phyloP scores from a whole-genome alignment of 2,329 filamentous ascomycete species.

The Clonostachys sp. region DNA sequence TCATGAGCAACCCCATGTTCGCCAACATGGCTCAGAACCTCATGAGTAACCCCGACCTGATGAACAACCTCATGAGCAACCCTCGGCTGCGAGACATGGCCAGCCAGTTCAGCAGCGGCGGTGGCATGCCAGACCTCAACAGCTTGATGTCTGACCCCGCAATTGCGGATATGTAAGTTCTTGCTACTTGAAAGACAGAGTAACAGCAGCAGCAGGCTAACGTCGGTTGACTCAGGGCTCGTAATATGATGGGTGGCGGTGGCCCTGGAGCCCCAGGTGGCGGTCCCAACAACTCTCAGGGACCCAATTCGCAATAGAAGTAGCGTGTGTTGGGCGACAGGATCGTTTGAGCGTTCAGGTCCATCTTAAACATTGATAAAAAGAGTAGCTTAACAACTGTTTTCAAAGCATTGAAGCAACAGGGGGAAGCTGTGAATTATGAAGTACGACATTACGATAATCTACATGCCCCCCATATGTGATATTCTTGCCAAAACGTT shows the following conservation, averaged over 20 bases:
- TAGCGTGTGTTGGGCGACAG: not conserved
- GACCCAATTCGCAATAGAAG: not conserved
- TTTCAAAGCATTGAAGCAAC: no score
- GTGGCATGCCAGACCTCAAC: constrained; percentile 85
- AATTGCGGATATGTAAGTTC: constrained; percentile 86
- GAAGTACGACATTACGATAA: no score
- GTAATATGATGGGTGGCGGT: constrained; percentile 39
- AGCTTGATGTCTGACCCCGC: constrained; percentile 87
- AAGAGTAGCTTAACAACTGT: no score
- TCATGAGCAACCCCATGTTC: constrained; percentile 99
- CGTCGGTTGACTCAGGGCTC: constrained; percentile 24
- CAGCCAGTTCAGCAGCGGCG: constrained; percentile 68
- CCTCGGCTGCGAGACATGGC: constrained; percentile 86
- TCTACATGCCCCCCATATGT: no score
- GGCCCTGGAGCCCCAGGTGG: constrained; percentile 13
- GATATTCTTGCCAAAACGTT: no score
- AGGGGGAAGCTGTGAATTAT: no score
- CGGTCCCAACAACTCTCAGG: constrained; percentile 8
- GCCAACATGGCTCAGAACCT: constrained; percentile 93
- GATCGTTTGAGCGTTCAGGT: no score
- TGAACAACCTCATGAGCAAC: constrained; percentile 92
- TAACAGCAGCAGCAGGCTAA: not conserved
- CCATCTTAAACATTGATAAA: no score
- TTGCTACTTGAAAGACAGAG: not conserved
- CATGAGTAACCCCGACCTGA: constrained; percentile 93